Evolutionary conservation across 2,329 filamentous ascomycete genomes (phyloP).

Genomic region (Myriangium duriaei): DNA sequence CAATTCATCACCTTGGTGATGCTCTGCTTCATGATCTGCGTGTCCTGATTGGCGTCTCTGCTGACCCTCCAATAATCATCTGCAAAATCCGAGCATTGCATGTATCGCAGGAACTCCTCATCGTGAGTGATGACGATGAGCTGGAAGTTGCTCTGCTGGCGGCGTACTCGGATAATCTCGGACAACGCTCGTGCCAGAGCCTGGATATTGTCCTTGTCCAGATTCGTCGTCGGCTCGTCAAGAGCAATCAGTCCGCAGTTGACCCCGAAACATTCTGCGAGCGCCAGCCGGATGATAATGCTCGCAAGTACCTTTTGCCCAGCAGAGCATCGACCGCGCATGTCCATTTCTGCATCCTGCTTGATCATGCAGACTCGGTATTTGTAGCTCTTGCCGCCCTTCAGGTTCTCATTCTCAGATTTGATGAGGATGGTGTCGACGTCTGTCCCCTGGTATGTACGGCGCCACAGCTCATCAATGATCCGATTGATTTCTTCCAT

Average conservation of each 20-base stretch:
- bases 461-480: constrained; percentile 90
- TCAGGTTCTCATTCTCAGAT: constrained; percentile 69
- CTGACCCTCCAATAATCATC: constrained; percentile 84
- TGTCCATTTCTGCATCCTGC: constrained; percentile 95
- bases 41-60: constrained; percentile 75
- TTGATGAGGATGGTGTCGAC: constrained; percentile 94
- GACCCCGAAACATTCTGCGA: constrained; percentile 91
- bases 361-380: constrained; percentile 98
- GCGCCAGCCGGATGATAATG: constrained; percentile 92
- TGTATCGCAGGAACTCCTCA: constrained; percentile 84
- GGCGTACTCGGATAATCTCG: constrained; percentile 71
- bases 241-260: constrained; percentile 94
- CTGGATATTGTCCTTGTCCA: constrained; percentile 89
- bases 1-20: constrained; percentile 27
- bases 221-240: constrained; percentile 94
- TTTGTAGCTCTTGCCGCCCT: constrained; percentile 77
- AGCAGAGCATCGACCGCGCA: constrained; percentile 93
- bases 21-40: constrained; percentile 57
- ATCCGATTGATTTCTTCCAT: constrained; percentile 98
- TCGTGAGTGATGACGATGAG: constrained; percentile 98
- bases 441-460: constrained; percentile 92
- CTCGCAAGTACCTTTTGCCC: constrained; percentile 93
- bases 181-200: constrained; percentile 75
- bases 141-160: constrained; percentile 88
- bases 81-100: constrained; percentile 87